These are phyloP conservation scores for Rubroboletus satanas DNA, from an alignment of 768 basidiomycete species.

Conservation along the genomic window DNA sequence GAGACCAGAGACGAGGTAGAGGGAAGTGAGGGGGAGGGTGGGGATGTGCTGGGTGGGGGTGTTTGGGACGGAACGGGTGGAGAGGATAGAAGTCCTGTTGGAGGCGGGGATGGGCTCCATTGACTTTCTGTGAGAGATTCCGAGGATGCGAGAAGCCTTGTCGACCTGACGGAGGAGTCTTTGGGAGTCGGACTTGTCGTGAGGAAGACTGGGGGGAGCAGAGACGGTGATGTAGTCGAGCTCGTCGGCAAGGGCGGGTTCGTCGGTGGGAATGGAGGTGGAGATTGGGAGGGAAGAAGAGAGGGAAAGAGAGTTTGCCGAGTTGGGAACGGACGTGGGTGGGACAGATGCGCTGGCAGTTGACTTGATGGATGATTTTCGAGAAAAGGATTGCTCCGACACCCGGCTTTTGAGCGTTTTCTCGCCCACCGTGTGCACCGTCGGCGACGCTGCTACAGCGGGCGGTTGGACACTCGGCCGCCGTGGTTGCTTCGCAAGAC, in stretches of 20 bases:
- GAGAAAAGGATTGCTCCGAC: slow-evolving; percentile 46
- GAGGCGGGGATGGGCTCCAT: slow-evolving; percentile 87
- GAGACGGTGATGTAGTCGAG: slow-evolving; percentile 67
- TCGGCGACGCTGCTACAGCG: slow-evolving; percentile 32
- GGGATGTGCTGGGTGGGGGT: slow-evolving; percentile 61
- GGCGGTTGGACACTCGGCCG: slow-evolving; percentile 21
- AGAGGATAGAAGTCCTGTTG: slow-evolving; percentile 71
- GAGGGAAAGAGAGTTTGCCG: slow-evolving; percentile 12
- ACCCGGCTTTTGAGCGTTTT: slow-evolving; percentile 45
- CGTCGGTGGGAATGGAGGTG: slow-evolving; percentile 3
- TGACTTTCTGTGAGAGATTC: slow-evolving; percentile 66
- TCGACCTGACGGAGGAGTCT: slow-evolving; percentile 45
- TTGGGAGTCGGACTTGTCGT: slow-evolving; percentile 31
- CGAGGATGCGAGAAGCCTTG: slow-evolving; percentile 76
- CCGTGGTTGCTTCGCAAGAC: slow-evolving; percentile 13
- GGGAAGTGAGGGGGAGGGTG: slow-evolving; percentile 72
- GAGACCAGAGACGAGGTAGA: slow-evolving; percentile 85
- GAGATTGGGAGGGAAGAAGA: background rate
- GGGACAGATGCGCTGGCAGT: background rate
- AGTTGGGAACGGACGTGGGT: background rate
- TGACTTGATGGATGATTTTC: slow-evolving; percentile 18
- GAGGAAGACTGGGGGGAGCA: slow-evolving; percentile 12
- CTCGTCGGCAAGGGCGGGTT: slow-evolving; percentile 54
- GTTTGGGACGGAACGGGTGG: slow-evolving; percentile 46
- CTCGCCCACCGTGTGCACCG: slow-evolving; percentile 23